Conservation (phyloP, 2,329 filamentous ascomycete genomes). For the Curvularia sp. region DNA sequence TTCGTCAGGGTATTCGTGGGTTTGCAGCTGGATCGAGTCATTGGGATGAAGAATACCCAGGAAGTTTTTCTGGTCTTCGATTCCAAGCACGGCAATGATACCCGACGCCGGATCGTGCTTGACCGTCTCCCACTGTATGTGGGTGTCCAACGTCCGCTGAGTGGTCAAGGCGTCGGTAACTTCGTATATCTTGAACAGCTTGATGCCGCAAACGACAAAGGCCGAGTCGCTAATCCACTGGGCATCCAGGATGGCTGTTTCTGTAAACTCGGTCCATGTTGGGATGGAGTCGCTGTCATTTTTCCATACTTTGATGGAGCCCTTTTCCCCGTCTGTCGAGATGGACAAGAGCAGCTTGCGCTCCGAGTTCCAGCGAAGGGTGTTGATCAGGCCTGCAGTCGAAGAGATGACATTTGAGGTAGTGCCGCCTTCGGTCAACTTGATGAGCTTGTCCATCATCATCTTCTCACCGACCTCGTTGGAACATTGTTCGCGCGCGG, state of each 20-base stretch:
- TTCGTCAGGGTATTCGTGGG: slow-evolving; percentile 43
- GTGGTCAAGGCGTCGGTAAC: slow-evolving; percentile 39
- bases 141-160: slow-evolving; percentile 44
- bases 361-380: slow-evolving; percentile 47
- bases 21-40: slow-evolving; percentile 43
- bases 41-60: slow-evolving; percentile 49
- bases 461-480: slow-evolving; percentile 50
- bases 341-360: slow-evolving; percentile 48
- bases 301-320: slow-evolving; percentile 51
- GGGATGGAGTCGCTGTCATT: slow-evolving; percentile 48
- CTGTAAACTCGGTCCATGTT: slow-evolving; percentile 52
- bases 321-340: slow-evolving; percentile 50
- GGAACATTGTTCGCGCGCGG: slow-evolving; percentile 44
- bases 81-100: slow-evolving; percentile 48
- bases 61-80: slow-evolving; percentile 36
- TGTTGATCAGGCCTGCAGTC: slow-evolving; percentile 48
- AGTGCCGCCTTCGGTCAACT: slow-evolving; percentile 40
- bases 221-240: slow-evolving; percentile 54
- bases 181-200: slow-evolving; percentile 51
- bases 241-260: slow-evolving; percentile 53
- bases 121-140: slow-evolving; percentile 48
- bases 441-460: slow-evolving; percentile 49
- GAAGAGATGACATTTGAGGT: slow-evolving; percentile 47
- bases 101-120: slow-evolving; percentile 53
- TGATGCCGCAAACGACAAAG: slow-evolving; percentile 55